Evolutionary conservation across 208 protist genomes (phyloP), one percentile per base, ranked within the genome.

Genomic region (Leishmania major): DNA sequence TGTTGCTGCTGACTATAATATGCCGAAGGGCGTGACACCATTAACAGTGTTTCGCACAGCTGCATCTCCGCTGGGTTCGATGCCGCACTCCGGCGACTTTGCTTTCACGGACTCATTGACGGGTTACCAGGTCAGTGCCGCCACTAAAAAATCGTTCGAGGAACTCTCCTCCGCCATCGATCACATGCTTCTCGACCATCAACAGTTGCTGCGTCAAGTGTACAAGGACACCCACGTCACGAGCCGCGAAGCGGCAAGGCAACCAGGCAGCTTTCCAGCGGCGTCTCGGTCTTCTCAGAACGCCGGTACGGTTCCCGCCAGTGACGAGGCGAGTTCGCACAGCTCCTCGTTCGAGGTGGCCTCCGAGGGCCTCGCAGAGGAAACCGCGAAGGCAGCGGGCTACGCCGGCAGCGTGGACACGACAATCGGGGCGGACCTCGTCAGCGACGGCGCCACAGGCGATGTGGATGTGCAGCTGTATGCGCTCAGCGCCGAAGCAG

Each of bases 111-210:
- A 55, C 8, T 28, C 53, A 6, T n/a, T 55, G 53, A 35, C 25
- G 40, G 75, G 40, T 31, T 3, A n/a, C 37, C 49, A 15, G 4
- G 51, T 72, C 31, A 69, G 69, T 25, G n/a, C 60, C n/a, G 57
- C 62, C 13, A 70, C 60, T 37, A 49, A 71, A 51, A 83, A 82
- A 1, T 86, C 87, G 4, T 82, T 95, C 57, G 73, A 83, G 40
- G 88, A 89, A 45, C 79, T 97, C 4, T 66, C 87, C 1, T 72
- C 69, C 2, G 72, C 85, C 15, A 83, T 97, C 10, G 91, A 96
- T 59, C 43, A 87, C 62, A 97, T 97, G 94, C 86, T 97, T 59
- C 87, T 85, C 28, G 92, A 95, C 60, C 91, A 95, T 70, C 89
- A 92, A 72, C 78, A 83, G 22, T 81, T 96, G 35, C 79, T 97